Evolutionary conservation across 2,329 filamentous ascomycete species (phyloP).

Genomic region (Davidsoniella virescens): DNA sequence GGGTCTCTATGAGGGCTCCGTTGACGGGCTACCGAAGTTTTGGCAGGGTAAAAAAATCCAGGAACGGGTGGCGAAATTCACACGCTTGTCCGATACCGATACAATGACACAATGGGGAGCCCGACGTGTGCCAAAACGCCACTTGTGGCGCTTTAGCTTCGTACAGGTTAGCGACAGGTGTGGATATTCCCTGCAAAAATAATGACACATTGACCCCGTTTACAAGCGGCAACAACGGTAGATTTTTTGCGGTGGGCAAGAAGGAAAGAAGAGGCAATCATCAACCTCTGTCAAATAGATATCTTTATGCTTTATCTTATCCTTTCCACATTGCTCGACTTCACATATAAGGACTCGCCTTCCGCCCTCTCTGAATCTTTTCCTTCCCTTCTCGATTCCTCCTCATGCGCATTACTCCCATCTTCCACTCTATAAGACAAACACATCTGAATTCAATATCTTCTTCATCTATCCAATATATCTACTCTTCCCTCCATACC

Average conservation of each 20-base stretch:
- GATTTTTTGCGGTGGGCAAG: slow-evolving; percentile 6
- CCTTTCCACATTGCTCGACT: background rate
- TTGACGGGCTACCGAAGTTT: slow-evolving; percentile 11
- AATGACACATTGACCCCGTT: slow-evolving; percentile 9
- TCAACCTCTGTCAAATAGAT: slow-evolving; percentile 4
- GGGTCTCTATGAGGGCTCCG: slow-evolving; percentile 6
- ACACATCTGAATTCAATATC: background rate
- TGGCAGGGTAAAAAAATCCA: slow-evolving; percentile 1
- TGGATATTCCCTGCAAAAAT: background rate
- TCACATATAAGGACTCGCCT: slow-evolving; percentile 9
- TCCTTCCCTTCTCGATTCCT: background rate
- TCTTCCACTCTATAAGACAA: background rate
- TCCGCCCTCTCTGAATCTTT: background rate
- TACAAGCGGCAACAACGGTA: slow-evolving; percentile 1
- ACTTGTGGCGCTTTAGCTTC: slow-evolving; percentile 9
- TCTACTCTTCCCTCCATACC: background rate
- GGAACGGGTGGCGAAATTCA: slow-evolving; percentile 11
- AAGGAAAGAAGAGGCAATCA: background rate
- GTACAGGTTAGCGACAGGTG: background rate
- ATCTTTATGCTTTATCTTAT: slow-evolving; percentile 1
- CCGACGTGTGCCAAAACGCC: slow-evolving; percentile 5
- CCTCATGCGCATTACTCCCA: slow-evolving; percentile 2
- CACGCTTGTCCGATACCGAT: background rate
- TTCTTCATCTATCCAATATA: background rate
- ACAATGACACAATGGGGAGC: background rate